A percentile compares a stretch with the other conserved stretches of the same genome.
Conservation (phyloP, 768 basidiomycete species). For the Trametes coccinea region DNA sequence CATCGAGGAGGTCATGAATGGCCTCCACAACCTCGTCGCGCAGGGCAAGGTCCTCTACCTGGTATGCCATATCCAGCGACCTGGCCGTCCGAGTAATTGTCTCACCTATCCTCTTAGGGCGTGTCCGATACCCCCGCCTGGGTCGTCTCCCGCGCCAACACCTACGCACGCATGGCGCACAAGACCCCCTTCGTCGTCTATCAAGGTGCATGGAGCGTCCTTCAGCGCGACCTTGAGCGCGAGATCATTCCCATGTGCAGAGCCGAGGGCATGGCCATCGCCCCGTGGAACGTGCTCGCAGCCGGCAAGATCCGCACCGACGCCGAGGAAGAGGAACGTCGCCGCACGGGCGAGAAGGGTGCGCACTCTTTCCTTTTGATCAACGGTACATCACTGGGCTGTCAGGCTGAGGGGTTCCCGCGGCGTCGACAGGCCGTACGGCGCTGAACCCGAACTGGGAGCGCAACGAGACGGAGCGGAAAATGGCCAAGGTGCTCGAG, state of each 20-base stretch:
- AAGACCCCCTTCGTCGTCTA: conserved; percentile 44
- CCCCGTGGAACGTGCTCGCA: conserved; percentile 43
- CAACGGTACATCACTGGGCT: no score
- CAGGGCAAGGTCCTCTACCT: conserved; percentile 43
- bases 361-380: no score
- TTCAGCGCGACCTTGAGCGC: conserved; percentile 40
- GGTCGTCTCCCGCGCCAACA: conserved; percentile 37
- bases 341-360: conserved; percentile 36
- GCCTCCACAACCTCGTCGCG: conserved; percentile 40
- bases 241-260: conserved; percentile 38
- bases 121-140: conserved; percentile 36
- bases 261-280: conserved; percentile 36
- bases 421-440: conserved; percentile 37
- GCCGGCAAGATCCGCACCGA: conserved; percentile 42
- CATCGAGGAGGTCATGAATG: conserved; percentile 45
- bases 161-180: conserved; percentile 37
- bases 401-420: no score
- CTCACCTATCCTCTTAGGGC: conserved; percentile 12
- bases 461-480: conserved; percentile 43
- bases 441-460: conserved; percentile 38
- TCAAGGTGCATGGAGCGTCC: conserved; percentile 35
- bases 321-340: conserved; percentile 35
- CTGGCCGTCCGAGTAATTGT: background rate
- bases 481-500: conserved; percentile 46
- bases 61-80: background rate